Conservation (phyloP, 2,329 filamentous ascomycete species). For the Juglanconis oblonga region DNA sequence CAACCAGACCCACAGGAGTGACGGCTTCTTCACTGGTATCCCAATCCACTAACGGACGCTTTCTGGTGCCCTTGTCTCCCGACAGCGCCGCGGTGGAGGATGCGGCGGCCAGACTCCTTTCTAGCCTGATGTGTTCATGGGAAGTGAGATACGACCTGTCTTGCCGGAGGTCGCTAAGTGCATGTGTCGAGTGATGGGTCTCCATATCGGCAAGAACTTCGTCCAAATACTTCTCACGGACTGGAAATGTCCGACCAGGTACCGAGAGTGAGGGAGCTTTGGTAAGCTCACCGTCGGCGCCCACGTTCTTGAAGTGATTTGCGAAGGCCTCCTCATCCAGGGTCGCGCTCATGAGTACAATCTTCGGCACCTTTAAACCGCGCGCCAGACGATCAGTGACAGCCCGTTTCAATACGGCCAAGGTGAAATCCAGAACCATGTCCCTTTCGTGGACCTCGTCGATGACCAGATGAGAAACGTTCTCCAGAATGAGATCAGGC, state of each 20-base stretch:
- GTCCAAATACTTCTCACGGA: conserved; percentile 8
- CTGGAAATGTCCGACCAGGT: conserved; percentile 14
- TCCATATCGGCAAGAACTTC: neutral
- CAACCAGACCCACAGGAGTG: conserved; percentile 39
- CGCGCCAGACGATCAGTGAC: conserved; percentile 8
- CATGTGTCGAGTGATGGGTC: no score
- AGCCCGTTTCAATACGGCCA: conserved; percentile 8
- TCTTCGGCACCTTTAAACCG: conserved; percentile 1
- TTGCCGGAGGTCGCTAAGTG: no score
- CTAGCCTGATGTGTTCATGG: no score
- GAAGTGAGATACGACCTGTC: no score
- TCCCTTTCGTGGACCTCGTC: conserved; percentile 39
- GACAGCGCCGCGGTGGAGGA: no score
- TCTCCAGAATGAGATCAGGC: conserved; percentile 35
- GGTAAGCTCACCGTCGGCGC: neutral
- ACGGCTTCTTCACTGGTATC: neutral
- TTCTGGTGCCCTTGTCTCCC: neutral
- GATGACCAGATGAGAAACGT: conserved; percentile 45
- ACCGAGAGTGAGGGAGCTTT: conserved; percentile 5
- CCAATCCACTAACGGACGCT: neutral
- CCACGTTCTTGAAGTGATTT: conserved; percentile 7
- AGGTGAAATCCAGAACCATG: conserved; percentile 10
- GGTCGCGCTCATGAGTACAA: conserved; percentile 16
- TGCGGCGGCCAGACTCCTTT: no score
- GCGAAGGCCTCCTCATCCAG: conserved; percentile 18